Conservation (phyloP, 2,329 filamentous ascomycete genomes). For the Fusarium devonianum region DNA sequence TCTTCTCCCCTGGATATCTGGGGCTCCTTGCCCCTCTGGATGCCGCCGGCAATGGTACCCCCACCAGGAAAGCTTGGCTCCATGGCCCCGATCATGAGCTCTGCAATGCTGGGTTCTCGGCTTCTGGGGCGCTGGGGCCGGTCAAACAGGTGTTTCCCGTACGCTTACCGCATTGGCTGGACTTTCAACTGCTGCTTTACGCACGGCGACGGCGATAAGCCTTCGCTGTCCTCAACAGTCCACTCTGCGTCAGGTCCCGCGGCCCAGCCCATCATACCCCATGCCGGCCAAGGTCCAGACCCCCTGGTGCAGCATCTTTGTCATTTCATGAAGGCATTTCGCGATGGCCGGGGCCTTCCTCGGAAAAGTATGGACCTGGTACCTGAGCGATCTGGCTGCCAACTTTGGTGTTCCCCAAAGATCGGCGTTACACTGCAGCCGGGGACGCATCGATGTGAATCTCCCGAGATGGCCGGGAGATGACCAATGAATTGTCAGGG, state of each 20-base stretch:
- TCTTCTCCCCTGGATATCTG: neutral
- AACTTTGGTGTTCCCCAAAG: slow-evolving; percentile 8
- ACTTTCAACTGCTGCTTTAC: neutral
- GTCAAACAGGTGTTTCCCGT: slow-evolving; percentile 3
- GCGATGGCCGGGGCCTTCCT: slow-evolving; percentile 13
- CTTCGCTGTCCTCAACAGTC: neutral
- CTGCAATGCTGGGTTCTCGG: neutral
- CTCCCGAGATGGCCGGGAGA: slow-evolving; percentile 18
- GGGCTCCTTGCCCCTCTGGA: neutral
- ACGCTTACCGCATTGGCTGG: slow-evolving; percentile 4
- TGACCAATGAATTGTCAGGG: slow-evolving; percentile 24
- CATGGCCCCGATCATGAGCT: slow-evolving; percentile 1
- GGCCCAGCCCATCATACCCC: slow-evolving; percentile 3
- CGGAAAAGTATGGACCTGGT: slow-evolving; percentile 1
- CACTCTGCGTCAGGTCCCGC: slow-evolving; percentile 2
- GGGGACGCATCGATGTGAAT: slow-evolving; percentile 28
- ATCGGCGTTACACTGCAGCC: slow-evolving; percentile 35
- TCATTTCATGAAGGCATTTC: neutral
- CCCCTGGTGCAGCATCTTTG: neutral
- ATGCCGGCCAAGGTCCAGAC: slow-evolving; percentile 15
- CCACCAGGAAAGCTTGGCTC: slow-evolving; percentile 17
- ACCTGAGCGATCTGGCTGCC: slow-evolving; percentile 6
- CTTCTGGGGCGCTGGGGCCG: neutral
- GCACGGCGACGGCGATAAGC: neutral
- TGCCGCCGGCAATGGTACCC: slow-evolving; percentile 33